Base-by-base conservation (phyloP, 768 basidiomycete genomes). In the Agrocybe praecox region DNA sequence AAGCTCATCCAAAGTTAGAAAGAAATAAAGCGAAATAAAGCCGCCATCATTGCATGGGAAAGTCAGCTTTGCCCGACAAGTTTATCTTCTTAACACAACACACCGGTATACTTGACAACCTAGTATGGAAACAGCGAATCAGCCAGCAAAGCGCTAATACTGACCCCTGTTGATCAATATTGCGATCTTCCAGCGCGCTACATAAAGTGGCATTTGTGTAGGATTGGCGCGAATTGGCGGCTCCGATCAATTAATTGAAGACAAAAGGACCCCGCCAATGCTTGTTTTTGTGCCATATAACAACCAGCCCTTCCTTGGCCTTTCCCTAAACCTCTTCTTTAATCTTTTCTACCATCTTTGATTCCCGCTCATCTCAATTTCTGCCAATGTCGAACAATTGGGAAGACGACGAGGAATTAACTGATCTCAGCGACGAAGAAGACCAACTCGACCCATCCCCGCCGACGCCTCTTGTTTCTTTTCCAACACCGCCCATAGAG, bases 351-450 rank as follows among this genome's bases (percentile, higher is more conserved):
- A 15, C 33, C 33, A 34, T 34, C 15, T 34, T 7, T 15, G 15
- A 7, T 15, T 34, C 15, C 33, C 33, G 7, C 15, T 34, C 8
- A 34, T 15, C 33, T 8, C 36, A 40, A 40, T 12, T n/a, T 23
- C 23, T 29, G 2, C 19, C 18, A 17, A 14, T 18, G 19, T 10
- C 51, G 62, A 36, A 42, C 18, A 15, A 29, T 33, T 58, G 36
- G 24, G 57, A 34, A 17, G 59, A 60, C 42, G 62, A 62, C 9
- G 62, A 60, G n/a, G 62, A 58, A 5, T 49, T 63, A n/a, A 60
- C 59, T 6, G 59, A 60, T 6, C 44, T 61, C 2, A 54, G 54
- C 34, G 44, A 49, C 17, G 42, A 46, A 24, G 58, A 58, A 1
- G 55, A 58, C 9, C 46, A 56, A 11, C 33, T 47, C 12, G 44